Base-by-base conservation (phyloP, 2,329 filamentous ascomycete species). In the Stagonosporopsis rhizophila region DNA sequence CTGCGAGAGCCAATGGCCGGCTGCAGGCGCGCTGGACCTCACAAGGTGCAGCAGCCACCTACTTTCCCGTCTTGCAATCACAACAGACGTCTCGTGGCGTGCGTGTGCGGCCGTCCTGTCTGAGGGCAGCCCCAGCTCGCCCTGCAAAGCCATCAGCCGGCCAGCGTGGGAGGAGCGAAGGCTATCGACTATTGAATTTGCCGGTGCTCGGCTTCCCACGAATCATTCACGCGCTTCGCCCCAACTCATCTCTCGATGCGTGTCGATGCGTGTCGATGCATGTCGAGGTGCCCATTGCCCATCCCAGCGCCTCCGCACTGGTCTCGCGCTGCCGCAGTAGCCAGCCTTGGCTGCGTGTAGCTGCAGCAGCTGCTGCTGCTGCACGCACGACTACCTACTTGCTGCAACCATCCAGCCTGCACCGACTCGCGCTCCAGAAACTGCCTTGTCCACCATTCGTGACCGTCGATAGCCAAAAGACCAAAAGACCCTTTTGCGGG, bases 401-500 rank as follows among this genome's bases (percentile, higher is more conserved):
- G 20, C 30, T 37, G 22, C 34, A 15, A 27, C 37, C 30, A 14
- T 41, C 41, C 25, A 27, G 40, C 45, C 35, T 44, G 28, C 41
- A 41, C 30, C 53, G 41, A 56, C 37, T 38, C 42, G 15, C 38
- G 34, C 41, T 52, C 27, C 25, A 46, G 28, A 52, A 28, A 23
- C 42, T 19, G 37, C 47, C 25, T 32, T 38, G 34, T 23, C 39
- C 30, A 44, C 32, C 40, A 23, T 44, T 17, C 20, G 38, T 32
- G 12, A 27, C 27, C 48, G 25, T 56, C 47, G 11, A 46, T 2
- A 30, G 37, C 41, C 11, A n/a, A 37, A 23, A 40, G 35, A 47
- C 42, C 53, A n/a, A n/a, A n/a, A n/a, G n/a, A n/a, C n/a, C n/a
- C 53, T 48, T 40, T 39, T 56, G 53, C 48, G 53, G 53, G 47